Evolutionary conservation across 169 alveolate genomes (phyloP).

Genomic region (Plasmodium knowlesi): DNA sequence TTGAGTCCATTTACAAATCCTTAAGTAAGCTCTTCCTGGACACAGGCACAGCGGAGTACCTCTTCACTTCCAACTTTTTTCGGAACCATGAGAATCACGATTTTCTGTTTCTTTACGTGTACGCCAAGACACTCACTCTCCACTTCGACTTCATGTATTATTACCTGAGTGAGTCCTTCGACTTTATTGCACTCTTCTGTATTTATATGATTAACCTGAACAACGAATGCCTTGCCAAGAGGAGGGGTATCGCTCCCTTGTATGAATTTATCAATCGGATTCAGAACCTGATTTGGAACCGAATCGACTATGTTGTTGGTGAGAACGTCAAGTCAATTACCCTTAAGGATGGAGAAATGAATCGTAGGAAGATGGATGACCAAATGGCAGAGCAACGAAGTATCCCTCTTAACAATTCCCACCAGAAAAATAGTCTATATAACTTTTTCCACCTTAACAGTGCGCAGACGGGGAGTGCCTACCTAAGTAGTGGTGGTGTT

Average conservation of each 20-base stretch:
- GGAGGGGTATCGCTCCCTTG: constrained; percentile 16
- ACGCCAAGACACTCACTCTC: constrained; percentile 33
- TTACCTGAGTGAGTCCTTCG: constrained; percentile 24
- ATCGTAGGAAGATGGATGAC: background rate
- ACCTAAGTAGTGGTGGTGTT: background rate
- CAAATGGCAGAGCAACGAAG: background rate
- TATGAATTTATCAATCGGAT: constrained; percentile 24
- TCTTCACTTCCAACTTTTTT: constrained; percentile 75
- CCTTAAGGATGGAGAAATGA: too few relatives aligned
- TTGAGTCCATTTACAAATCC: constrained; percentile 80
- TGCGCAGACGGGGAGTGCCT: background rate
- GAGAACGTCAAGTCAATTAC: constrained; percentile 22
- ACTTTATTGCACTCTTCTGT: constrained; percentile 38
- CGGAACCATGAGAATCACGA: constrained; percentile 49
- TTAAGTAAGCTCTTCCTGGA: constrained; percentile 79
- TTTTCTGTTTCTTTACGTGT: constrained; percentile 37
- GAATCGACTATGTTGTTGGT: background rate
- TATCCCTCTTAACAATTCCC: background rate
- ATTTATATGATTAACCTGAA: constrained; percentile 36
- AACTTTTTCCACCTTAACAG: background rate
- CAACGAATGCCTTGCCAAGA: background rate
- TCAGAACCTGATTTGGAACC: constrained; percentile 37
- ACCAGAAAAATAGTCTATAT: background rate
- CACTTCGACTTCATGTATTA: constrained; percentile 35
- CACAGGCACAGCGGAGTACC: constrained; percentile 80